phyloP scores from a whole-genome alignment of 208 protist species.

The Trypanosoma avium region DNA sequence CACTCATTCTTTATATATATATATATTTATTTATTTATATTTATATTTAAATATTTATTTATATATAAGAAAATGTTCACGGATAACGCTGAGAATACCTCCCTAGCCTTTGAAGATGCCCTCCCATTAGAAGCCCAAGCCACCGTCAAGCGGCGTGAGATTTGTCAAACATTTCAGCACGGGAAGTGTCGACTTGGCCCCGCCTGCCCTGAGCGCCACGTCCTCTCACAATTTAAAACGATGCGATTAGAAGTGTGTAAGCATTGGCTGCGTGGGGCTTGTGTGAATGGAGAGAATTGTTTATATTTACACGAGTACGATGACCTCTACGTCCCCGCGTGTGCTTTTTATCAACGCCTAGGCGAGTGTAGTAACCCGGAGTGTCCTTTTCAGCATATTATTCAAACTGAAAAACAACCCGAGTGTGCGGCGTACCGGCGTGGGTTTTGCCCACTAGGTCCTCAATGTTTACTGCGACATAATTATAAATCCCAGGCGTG shows the following conservation, averaged over 20 bases:
- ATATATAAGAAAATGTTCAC: constrained; percentile 46
- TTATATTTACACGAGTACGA: constrained; percentile 97
- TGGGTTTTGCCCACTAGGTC: constrained; percentile 93
- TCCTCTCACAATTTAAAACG: constrained; percentile 62
- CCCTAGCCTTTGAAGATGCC: constrained; percentile 75
- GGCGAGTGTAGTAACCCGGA: constrained; percentile 97
- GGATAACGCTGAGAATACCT: constrained; percentile 56
- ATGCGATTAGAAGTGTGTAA: constrained; percentile 94
- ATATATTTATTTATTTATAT: background rate
- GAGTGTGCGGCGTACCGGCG: constrained; percentile 88
- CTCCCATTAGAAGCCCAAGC: constrained; percentile 68
- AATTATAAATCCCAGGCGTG: constrained; percentile 67
- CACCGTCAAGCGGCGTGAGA: constrained; percentile 80
- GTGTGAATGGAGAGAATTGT: constrained; percentile 96
- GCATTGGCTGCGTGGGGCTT: constrained; percentile 96
- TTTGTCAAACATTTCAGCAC: constrained; percentile 94
- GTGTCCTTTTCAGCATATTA: constrained; percentile 94
- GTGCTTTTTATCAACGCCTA: constrained; percentile 94
- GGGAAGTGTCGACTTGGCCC: constrained; percentile 94
- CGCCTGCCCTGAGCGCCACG: constrained; percentile 94
- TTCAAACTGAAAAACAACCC: constrained; percentile 69
- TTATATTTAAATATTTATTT: background rate
- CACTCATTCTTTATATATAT: too few species aligned
- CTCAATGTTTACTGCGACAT: constrained; percentile 93
- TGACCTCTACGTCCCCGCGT: constrained; percentile 93